Conservation (phyloP, 2,329 filamentous ascomycete species). For the Xylariaceae sp. region DNA sequence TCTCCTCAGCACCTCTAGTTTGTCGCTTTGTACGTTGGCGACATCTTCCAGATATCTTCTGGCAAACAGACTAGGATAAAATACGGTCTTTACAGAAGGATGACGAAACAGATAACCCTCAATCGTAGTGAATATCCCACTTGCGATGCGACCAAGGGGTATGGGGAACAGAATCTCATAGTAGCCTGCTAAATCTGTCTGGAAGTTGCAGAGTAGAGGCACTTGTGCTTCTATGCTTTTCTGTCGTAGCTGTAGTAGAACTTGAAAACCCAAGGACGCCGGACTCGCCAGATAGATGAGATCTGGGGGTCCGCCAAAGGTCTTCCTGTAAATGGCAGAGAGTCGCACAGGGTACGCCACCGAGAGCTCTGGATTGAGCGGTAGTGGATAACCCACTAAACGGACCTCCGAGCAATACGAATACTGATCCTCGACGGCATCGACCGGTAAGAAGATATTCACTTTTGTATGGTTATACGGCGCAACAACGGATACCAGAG, state of each 20-base stretch:
- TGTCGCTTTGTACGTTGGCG: constrained; percentile 60
- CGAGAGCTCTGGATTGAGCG: constrained; percentile 75
- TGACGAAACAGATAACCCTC: constrained; percentile 72
- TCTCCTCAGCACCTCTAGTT: constrained; percentile 66
- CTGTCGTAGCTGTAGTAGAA: constrained; percentile 72
- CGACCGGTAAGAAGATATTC: constrained; percentile 59
- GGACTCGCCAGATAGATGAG: constrained; percentile 74
- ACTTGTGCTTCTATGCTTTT: constrained; percentile 60
- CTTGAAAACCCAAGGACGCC: constrained; percentile 73
- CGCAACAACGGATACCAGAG: constrained; percentile 70
- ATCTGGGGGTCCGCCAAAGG: constrained; percentile 66
- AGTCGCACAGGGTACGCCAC: constrained; percentile 73
- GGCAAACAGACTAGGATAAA: constrained; percentile 72
- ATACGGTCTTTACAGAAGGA: constrained; percentile 67
- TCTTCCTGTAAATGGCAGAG: constrained; percentile 64
- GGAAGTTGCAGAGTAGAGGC: constrained; percentile 71
- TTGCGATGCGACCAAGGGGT: constrained; percentile 66
- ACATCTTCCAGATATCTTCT: constrained; percentile 62
- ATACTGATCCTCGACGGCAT: constrained; percentile 41
- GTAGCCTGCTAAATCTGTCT: constrained; percentile 74
- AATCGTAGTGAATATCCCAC: constrained; percentile 66
- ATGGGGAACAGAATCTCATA: constrained; percentile 72
- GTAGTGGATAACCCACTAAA: constrained; percentile 69
- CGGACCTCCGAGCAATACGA: constrained; percentile 59
- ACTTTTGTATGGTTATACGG: constrained; percentile 63